Conservation (phyloP, 169 alveolate genomes). For the Plasmodium coatneyi region DNA sequence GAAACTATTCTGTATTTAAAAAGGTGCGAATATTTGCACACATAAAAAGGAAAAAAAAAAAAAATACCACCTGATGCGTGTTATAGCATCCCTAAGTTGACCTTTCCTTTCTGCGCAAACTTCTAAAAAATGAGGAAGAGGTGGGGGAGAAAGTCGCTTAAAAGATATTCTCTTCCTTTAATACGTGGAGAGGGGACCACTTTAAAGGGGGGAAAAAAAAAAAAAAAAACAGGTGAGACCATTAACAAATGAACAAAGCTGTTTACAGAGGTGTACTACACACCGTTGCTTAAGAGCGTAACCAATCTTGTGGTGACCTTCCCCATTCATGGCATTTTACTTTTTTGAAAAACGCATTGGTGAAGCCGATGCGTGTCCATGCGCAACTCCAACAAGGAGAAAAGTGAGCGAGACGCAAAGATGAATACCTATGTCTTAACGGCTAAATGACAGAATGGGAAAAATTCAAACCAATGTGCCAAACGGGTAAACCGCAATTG, state of each 20-base stretch:
- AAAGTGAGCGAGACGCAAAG: background rate
- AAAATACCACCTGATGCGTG: background rate
- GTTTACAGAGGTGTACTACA: background rate
- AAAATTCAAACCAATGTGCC: background rate
- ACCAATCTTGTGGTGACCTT: background rate
- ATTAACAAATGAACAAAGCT: background rate
- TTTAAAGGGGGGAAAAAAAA: background rate
- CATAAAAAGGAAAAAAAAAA: background rate
- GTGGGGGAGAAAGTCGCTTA: background rate
- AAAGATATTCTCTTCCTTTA: background rate
- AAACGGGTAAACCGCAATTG: background rate
- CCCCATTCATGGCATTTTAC: background rate
- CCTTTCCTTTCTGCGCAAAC: background rate
- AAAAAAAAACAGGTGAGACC: background rate
- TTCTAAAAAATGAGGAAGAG: background rate
- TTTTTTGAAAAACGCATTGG: background rate
- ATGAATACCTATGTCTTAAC: background rate
- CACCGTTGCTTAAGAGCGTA: background rate
- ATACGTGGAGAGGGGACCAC: background rate
- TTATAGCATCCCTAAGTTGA: background rate
- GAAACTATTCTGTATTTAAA: background rate
- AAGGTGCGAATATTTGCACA: background rate
- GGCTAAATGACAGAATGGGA: background rate
- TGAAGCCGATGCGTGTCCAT: background rate
- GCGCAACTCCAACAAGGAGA: background rate